Conservation (phyloP, 2,329 filamentous ascomycete genomes). For the Daldinia sp. region DNA sequence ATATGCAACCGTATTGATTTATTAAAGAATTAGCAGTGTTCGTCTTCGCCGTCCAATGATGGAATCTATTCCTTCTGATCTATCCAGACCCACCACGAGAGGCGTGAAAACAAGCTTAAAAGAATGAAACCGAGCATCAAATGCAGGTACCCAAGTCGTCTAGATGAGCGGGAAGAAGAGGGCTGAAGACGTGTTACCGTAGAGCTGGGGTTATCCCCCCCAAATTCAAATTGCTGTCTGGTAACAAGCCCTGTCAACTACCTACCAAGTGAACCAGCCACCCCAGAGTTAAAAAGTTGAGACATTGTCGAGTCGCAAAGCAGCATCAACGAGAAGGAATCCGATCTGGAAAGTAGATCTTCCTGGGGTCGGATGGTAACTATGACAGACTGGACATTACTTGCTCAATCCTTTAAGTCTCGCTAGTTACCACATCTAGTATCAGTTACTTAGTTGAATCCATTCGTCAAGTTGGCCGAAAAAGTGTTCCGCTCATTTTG, state of each 20-base stretch:
- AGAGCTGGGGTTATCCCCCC: not conserved
- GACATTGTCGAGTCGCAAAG: slow-evolving; percentile 15
- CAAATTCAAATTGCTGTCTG: not conserved
- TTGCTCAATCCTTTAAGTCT: not conserved
- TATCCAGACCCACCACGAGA: slow-evolving; percentile 27
- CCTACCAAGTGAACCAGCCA: too few relatives aligned
- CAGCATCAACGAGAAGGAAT: slow-evolving; percentile 25
- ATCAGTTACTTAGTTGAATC: too few relatives aligned
- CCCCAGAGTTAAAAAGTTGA: slow-evolving; percentile 11
- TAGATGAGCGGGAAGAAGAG: not conserved
- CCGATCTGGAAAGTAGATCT: slow-evolving; percentile 32
- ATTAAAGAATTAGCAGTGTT: not conserved
- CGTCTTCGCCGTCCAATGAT: slow-evolving; percentile 24
- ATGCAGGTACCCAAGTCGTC: not conserved
- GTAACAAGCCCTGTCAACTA: not conserved
- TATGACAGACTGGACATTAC: too few relatives aligned
- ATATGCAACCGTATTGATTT: too few relatives aligned
- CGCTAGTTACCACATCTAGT: too few relatives aligned
- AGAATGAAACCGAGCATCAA: slow-evolving; percentile 1
- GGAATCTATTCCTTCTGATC: slow-evolving; percentile 37
- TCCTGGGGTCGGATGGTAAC: slow-evolving; percentile 12
- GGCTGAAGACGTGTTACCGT: slow-evolving; percentile 9
- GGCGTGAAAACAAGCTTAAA: slow-evolving; percentile 33
- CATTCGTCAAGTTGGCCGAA: not conserved
- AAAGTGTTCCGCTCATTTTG: not conserved